Conservation (phyloP, 129 eudicot genomes). For the Flaveria trinervia region DNA sequence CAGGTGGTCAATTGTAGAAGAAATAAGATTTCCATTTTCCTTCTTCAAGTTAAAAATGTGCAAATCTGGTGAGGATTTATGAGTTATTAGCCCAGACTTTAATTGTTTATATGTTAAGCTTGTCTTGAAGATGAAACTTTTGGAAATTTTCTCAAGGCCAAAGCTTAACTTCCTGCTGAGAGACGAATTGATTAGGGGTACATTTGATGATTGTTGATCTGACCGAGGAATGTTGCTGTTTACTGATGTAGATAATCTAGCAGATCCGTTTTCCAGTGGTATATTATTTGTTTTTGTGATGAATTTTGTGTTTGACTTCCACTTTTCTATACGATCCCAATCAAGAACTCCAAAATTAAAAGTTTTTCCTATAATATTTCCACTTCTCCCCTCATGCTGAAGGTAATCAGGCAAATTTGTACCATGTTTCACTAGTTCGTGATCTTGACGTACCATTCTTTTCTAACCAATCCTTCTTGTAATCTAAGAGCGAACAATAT, state of each 20-base stretch:
- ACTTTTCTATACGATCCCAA: conserved; percentile 67
- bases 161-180: conserved; percentile 54
- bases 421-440: conserved; percentile 73
- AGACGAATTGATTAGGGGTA: conserved; percentile 29
- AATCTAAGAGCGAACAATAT: conserved; percentile 6
- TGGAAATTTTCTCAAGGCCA: conserved; percentile 51
- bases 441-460: conserved; percentile 35
- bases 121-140: conserved; percentile 58
- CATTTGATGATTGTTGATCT: conserved; percentile 24
- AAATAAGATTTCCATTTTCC: conserved; percentile 24
- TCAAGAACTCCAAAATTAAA: conserved; percentile 84
- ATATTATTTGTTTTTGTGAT: conserved; percentile 27
- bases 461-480: conserved; percentile 25
- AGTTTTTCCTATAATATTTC: conserved; percentile 48
- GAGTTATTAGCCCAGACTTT: conserved; percentile 49
- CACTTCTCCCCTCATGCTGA: conserved; percentile 45
- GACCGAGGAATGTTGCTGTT: conserved; percentile 10
- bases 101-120: conserved; percentile 36
- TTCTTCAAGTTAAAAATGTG: conserved; percentile 29
- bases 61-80: conserved; percentile 31
- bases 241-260: neutral
- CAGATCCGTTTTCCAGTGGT: neutral
- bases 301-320: conserved; percentile 51
- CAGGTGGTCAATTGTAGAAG: neutral
- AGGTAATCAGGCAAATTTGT: conserved; percentile 66